Evolutionary conservation across 768 basidiomycete genomes (phyloP), one percentile per base, ranked within the genome.

Genomic region (Kwoniella heveanensis): DNA sequence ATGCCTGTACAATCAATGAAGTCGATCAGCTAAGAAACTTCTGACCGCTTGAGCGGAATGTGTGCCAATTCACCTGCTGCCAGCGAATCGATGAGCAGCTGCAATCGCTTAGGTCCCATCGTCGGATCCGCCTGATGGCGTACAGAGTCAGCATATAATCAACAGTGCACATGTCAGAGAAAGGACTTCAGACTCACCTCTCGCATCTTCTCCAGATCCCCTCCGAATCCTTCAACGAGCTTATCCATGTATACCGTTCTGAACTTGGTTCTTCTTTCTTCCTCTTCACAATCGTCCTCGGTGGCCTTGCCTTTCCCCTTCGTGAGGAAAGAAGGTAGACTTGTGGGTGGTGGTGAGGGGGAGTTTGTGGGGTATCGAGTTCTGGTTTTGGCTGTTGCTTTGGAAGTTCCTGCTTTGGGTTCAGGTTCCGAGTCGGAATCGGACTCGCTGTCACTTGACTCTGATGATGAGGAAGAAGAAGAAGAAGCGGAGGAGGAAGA

Each of bases 191-290:
- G 8, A 19, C 74, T 44, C 46, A 76, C 74, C 57, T 62, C 67
- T 60, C 74, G 54, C 59, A 76, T 57, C 55, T 73, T 73, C 63
- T 73, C 74, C 61, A 76, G 36, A 61, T 76, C 74, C 15, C 62
- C 60, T 9, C 74, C 70, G 49, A 76, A 76, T 2, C 68, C 74
- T 54, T 76, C 63, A 6, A 76, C 74, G 50, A 76, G 46, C 37
- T 72, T 71, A 60, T 76, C 74, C 74, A 76, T 76, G 57, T 76
- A 76, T 25, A 76, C 68, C 37, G 62, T 68, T 56, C 67, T 73
- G 37, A 76, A 76, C 48, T 65, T 68, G 19, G 56, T 55, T 30
- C 74, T 30, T 26, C 72, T 52, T 25, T 72, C 69, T 22, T 73
- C 70, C 50, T 67, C 68, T 56, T 64, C 68, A 30, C 48, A 44